These are phyloP conservation scores for Leccinum variicolor DNA, from an alignment of 768 basidiomycete genomes.

Conservation along the genomic window DNA sequence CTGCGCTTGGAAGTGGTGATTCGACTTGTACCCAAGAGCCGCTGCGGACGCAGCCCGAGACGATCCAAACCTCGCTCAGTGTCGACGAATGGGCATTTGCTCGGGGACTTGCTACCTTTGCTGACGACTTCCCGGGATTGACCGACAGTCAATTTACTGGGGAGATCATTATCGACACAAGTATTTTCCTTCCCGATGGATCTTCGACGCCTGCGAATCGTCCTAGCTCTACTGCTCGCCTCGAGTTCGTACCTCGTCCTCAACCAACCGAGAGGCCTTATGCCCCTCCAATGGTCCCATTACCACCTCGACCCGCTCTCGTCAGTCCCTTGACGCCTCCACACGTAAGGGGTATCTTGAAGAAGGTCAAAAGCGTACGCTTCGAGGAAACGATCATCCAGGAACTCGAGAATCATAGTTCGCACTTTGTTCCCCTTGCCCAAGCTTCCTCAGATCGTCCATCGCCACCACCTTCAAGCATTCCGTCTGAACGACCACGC, in stretches of 20 bases:
- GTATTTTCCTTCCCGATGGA: slow-evolving; percentile 11
- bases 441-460: slow-evolving; percentile 2
- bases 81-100: slow-evolving; percentile 38
- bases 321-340: slow-evolving; percentile 26
- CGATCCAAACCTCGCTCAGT: slow-evolving; percentile 8
- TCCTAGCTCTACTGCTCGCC: neutral
- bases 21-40: slow-evolving; percentile 10
- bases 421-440: neutral
- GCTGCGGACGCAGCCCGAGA: neutral
- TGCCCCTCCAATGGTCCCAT: slow-evolving; percentile 19
- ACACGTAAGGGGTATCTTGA: slow-evolving; percentile 36
- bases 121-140: slow-evolving; percentile 12
- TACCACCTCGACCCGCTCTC: slow-evolving; percentile 22
- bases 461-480: slow-evolving; percentile 5
- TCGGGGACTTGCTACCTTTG: slow-evolving; percentile 28
- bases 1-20: slow-evolving; percentile 20
- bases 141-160: slow-evolving; percentile 1
- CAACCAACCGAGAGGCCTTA: slow-evolving; percentile 3
- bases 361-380: slow-evolving; percentile 39
- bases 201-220: slow-evolving; percentile 10
- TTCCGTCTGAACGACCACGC: slow-evolving; percentile 7
- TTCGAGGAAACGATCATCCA: slow-evolving; percentile 26
- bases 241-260: slow-evolving; percentile 2
- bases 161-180: slow-evolving; percentile 3
- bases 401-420: slow-evolving; percentile 1